Evolutionary conservation across 1,139 yeast genomes (phyloP), one percentile per base, ranked within the genome.

Genomic region (Hyphopichia fennica): DNA sequence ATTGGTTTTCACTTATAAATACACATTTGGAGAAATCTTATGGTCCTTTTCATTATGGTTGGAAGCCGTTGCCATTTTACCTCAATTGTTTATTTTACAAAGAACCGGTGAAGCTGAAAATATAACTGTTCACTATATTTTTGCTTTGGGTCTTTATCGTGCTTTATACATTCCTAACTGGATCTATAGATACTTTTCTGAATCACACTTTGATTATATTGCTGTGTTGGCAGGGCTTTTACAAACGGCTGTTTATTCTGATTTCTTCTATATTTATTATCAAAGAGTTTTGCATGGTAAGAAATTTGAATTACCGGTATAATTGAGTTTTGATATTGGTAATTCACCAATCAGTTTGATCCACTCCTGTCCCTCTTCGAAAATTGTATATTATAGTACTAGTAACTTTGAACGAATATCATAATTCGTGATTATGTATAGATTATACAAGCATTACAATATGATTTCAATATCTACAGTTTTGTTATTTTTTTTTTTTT

Each of bases 241-340:
- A 37, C 99, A 93, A 68, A 89, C 98, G 0, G 72, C 82, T 39
- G 67, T 93, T 30, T 93, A 93, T 69, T 88, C 97, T 1, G 99
- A 93, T 67, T 93, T 93, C 73, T 93, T 93, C 71, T 93, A 89
- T 68, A 77, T 93, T 50, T 93, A 93, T 68, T 91, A 91, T 69
- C 69, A 67, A 44, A 72, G 66, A 63, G 96, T 93, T 41, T 74
- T 90, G 75, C 83, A 85, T 61, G 96, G 95, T 38, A 79, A 84
- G 63, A 82, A 81, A 57, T 85, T 89, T 56, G 87, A 84, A 53
- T 76, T 93, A 55, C 96, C 96, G 9, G 86, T 81, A 42, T 84
- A 66, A 57, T 22, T 18, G 18, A 17, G n/a, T n/a, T n/a, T 16
- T 23, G 27, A 23, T n/a, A 23, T 23, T 23, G 11, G 31, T 19